Base-by-base conservation (phyloP, 495 filamentous ascomycete species). In the Hypoxylon perforatum region DNA sequence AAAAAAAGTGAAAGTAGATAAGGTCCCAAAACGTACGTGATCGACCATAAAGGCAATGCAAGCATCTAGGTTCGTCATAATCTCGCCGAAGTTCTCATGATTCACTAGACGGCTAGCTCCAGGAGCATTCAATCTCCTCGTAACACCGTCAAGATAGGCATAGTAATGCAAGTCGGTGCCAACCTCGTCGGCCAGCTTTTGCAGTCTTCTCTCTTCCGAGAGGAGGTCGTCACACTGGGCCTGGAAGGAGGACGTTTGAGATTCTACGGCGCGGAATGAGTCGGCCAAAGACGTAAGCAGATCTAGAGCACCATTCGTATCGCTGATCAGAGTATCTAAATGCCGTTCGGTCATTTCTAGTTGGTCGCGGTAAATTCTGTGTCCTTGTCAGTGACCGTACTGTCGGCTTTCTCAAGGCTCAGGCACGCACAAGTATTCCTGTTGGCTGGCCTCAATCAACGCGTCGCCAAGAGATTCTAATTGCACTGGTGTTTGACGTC, bases 81-180 rank as follows among this genome's bases (percentile, higher is more conserved):
- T 94, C 58, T 96, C 91, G 9, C 87, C 89, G 71, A 94, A 98
- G 55, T 88, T 90, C 66, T 88, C 87, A 60, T 87, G 89, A 51
- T 92, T 89, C 38, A 94, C 93, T 42, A 92, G 84, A 65, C 88
- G 93, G 28, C 89, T 87, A 18, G 93, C 92, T 12, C 93, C 93
- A 8, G 96, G 95, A 19, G 93, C 93, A 81, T 97, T 97, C 41
- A 99, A 86, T 23, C 91, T 85, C 51, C 92, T 85, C 10, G 93
- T 97, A 48, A 94, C 92, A 49, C 90, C 93, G 59, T 97, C 95
- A 18, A 98, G 84, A 73, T 94, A 96, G 18, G 88, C 86, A 73
- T 97, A 99, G 73, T 96, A 97, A 64, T 92, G 88, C 5, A 97
- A 82, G 63, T 96, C 96, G 23, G 89, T 86, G 6, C 90, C 89